phyloP scores from a whole-genome alignment of 1,284 basidiomycete genomes.

The Ganoderma sinense region DNA sequence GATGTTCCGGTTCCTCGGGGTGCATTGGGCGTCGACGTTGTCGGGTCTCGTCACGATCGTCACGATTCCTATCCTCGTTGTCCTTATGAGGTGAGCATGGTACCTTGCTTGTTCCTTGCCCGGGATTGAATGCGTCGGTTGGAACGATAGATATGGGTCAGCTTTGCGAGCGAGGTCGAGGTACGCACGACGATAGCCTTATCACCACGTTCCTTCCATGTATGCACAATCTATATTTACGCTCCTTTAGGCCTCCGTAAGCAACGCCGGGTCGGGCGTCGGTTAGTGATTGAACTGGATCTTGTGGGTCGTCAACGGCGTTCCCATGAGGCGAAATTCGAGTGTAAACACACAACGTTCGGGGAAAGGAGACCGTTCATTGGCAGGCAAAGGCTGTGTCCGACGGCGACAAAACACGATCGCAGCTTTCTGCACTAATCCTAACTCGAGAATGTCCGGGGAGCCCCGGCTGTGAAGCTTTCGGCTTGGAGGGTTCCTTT shows the following conservation, averaged over 20 bases:
- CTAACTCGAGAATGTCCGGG: background rate
- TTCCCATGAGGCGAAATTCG: too few species aligned
- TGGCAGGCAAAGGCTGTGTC: background rate
- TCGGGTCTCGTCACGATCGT: conserved; percentile 16
- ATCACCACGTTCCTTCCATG: background rate
- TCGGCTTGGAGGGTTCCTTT: background rate
- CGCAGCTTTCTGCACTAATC: background rate
- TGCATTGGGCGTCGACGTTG: conserved; percentile 20
- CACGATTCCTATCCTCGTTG: conserved; percentile 19
- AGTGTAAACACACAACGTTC: background rate
- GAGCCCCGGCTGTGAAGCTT: background rate
- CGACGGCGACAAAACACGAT: background rate
- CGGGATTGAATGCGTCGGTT: too few species aligned
- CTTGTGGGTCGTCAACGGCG: too few species aligned
- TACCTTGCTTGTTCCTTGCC: background rate
- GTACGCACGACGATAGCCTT: conserved; percentile 3
- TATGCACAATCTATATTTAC: background rate
- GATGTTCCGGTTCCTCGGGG: conserved; percentile 7
- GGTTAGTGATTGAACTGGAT: background rate
- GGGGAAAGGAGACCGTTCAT: background rate
- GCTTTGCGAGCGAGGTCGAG: conserved; percentile 14
- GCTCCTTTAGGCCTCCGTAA: background rate
- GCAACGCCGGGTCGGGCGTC: background rate
- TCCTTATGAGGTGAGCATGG: conserved; percentile 13
- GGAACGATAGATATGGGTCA: conserved; percentile 10